Evolutionary conservation across 1,139 yeast species (phyloP).

Genomic region (Pichia sp.): DNA sequence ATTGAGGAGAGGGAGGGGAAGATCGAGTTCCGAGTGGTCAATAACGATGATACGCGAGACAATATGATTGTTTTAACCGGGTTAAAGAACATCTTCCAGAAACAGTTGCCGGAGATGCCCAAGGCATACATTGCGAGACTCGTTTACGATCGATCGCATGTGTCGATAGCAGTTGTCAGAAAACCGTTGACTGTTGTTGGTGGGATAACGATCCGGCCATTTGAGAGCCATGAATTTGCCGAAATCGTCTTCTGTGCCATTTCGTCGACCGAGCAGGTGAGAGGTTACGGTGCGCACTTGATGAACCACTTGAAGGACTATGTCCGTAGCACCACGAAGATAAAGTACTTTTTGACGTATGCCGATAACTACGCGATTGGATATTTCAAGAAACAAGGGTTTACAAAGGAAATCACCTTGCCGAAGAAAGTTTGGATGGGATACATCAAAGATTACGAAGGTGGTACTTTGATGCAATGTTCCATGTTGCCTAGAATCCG

Average conservation of each 20-base stretch:
- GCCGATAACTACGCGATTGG: slow-evolving; percentile 99
- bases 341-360: slow-evolving; percentile 85
- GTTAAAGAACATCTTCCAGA: slow-evolving; percentile 89
- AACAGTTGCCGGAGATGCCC: slow-evolving; percentile 98
- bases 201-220: slow-evolving; percentile 94
- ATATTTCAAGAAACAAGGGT: slow-evolving; percentile 95
- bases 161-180: slow-evolving; percentile 92
- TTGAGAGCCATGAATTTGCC: slow-evolving; percentile 85
- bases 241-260: slow-evolving; percentile 98
- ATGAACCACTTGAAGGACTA: slow-evolving; percentile 98
- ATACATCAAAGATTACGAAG: slow-evolving; percentile 96
- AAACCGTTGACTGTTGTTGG: slow-evolving; percentile 95
- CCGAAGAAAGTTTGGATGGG: slow-evolving; percentile 96
- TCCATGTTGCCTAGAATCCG: slow-evolving; percentile 85
- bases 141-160: slow-evolving; percentile 90
- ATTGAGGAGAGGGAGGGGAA: slow-evolving; percentile 87
- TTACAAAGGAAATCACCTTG: slow-evolving; percentile 86
- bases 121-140: slow-evolving; percentile 90
- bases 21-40: slow-evolving; percentile 92
- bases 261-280: slow-evolving; percentile 92
- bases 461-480: slow-evolving; percentile 98
- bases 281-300: slow-evolving; percentile 97
- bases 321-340: slow-evolving; percentile 82
- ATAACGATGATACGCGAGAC: slow-evolving; percentile 85
- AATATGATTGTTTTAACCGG: slow-evolving; percentile 91